A percentile compares a stretch with the other conserved stretches of the same genome.
These are phyloP conservation scores for Avena sativa DNA, from an alignment of 176 grass and related monocot species.

Conservation along the genomic window DNA sequence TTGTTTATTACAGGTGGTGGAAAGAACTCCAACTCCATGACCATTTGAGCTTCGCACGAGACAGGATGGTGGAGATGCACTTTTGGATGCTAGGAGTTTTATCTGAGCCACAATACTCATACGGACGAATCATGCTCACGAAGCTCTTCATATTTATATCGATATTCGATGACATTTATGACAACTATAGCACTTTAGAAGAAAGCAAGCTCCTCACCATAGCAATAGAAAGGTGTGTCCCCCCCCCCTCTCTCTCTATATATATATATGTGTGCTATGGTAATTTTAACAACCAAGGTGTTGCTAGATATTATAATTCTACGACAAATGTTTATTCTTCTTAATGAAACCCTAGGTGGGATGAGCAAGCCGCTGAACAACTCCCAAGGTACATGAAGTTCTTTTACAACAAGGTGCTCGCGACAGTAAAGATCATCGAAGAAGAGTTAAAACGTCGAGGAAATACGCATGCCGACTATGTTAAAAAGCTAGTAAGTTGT, in stretches of 20 bases:
- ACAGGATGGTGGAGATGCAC: slow-evolving; percentile 52
- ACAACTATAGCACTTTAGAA: slow-evolving; percentile 49
- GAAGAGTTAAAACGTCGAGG: slow-evolving; percentile 13
- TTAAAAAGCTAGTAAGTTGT: slow-evolving; percentile 29
- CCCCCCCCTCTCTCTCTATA: too few relatives aligned
- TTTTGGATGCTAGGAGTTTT: slow-evolving; percentile 52
- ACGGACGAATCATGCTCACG: slow-evolving; percentile 32
- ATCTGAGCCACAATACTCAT: slow-evolving; percentile 47
- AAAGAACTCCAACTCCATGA: slow-evolving; percentile 32
- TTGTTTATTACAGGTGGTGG: slow-evolving; percentile 53
- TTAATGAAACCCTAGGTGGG: neutral
- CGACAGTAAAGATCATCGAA: slow-evolving; percentile 14
- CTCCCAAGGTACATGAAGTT: slow-evolving; percentile 35
- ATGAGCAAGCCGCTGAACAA: slow-evolving; percentile 16
- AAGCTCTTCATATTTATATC: slow-evolving; percentile 21
- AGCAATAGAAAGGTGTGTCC: slow-evolving; percentile 52
- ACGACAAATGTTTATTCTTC: neutral
- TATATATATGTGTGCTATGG: neutral
- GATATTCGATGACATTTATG: slow-evolving; percentile 61
- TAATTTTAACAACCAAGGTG: neutral
- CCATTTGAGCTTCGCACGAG: slow-evolving; percentile 37
- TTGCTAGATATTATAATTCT: neutral
- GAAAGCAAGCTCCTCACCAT: slow-evolving; percentile 41
- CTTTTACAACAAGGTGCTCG: slow-evolving; percentile 33
- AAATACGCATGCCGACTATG: slow-evolving; percentile 15